Evolutionary conservation across 768 basidiomycete genomes (phyloP).

Genomic region (Suillus occidentalis): DNA sequence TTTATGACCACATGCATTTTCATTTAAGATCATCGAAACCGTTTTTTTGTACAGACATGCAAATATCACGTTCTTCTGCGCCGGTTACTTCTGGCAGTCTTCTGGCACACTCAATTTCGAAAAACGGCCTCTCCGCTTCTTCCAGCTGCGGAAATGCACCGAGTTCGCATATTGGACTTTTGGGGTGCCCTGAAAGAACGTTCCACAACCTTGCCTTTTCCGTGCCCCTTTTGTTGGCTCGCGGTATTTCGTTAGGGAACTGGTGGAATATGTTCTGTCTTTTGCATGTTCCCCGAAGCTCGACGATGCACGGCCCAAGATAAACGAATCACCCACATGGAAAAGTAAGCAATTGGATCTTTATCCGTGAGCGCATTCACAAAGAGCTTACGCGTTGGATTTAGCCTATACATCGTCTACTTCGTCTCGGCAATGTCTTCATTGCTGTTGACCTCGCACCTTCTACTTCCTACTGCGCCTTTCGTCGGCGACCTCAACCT

Average conservation of each 20-base stretch:
- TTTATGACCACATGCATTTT: neutral
- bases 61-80: neutral
- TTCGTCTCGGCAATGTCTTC: constrained; percentile 43
- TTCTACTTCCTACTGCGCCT: constrained; percentile 39
- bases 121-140: constrained; percentile 33
- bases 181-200: constrained; percentile 31
- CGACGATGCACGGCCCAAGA: constrained; percentile 2
- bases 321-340: constrained; percentile 37
- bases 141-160: constrained; percentile 35
- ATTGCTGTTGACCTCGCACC: constrained; percentile 30
- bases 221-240: constrained; percentile 37
- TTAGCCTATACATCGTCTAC: constrained; percentile 40
- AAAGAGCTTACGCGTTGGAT: constrained; percentile 46
- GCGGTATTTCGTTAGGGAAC: constrained; percentile 32
- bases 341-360: constrained; percentile 47
- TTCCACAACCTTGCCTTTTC: constrained; percentile 31
- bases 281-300: constrained; percentile 29
- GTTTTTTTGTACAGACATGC: neutral
- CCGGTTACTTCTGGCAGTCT: neutral
- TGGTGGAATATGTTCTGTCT: constrained; percentile 37
- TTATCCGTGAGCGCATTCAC: constrained; percentile 34
- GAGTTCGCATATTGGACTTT: constrained; percentile 35
- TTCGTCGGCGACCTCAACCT: constrained; percentile 32
- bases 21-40: neutral
- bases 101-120: constrained; percentile 12